Evolutionary conservation across 352 stramenopile genomes (phyloP).

Genomic region (Pythium rhizo-oryzae): DNA sequence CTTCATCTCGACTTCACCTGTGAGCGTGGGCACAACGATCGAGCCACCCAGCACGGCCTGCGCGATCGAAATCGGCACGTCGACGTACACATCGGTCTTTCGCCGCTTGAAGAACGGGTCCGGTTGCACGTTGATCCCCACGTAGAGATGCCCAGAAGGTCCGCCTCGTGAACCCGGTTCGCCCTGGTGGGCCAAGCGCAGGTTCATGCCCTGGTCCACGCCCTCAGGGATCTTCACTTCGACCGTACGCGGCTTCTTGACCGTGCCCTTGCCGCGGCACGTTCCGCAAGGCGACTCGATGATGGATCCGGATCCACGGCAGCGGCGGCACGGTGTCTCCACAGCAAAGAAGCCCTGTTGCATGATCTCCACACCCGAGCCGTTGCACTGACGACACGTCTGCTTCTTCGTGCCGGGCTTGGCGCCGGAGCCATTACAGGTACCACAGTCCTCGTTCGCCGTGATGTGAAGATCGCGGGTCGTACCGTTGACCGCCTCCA

Average conservation of each 20-base stretch:
- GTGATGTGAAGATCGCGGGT: slow-evolving; percentile 89
- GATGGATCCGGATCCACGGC: slow-evolving; percentile 76
- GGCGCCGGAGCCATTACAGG: slow-evolving; percentile 78
- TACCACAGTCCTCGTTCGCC: slow-evolving; percentile 75
- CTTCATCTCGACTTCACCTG: slow-evolving; percentile 97
- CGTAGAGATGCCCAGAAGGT: slow-evolving; percentile 92
- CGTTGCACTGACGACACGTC: slow-evolving; percentile 80
- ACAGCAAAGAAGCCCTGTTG: slow-evolving; percentile 91
- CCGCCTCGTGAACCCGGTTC: slow-evolving; percentile 85
- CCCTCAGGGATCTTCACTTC: slow-evolving; percentile 95
- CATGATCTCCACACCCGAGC: slow-evolving; percentile 85
- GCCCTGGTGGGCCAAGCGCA: slow-evolving; percentile 93
- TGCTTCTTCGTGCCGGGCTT: slow-evolving; percentile 85
- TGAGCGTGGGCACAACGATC: slow-evolving; percentile 97
- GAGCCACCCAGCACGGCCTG: slow-evolving; percentile 93
- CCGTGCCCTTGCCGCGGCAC: slow-evolving; percentile 76
- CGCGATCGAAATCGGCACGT: slow-evolving; percentile 93
- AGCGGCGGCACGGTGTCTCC: slow-evolving; percentile 84
- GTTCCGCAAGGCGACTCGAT: slow-evolving; percentile 84
- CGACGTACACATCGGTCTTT: slow-evolving; percentile 94
- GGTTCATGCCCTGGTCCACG: slow-evolving; percentile 96
- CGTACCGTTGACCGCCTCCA: slow-evolving; percentile 94
- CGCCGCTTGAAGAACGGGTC: slow-evolving; percentile 97
- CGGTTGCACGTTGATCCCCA: slow-evolving; percentile 93
- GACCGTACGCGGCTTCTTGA: slow-evolving; percentile 93